phyloP scores from a whole-genome alignment of 352 stramenopile species.

The Phytophthora sojae region DNA sequence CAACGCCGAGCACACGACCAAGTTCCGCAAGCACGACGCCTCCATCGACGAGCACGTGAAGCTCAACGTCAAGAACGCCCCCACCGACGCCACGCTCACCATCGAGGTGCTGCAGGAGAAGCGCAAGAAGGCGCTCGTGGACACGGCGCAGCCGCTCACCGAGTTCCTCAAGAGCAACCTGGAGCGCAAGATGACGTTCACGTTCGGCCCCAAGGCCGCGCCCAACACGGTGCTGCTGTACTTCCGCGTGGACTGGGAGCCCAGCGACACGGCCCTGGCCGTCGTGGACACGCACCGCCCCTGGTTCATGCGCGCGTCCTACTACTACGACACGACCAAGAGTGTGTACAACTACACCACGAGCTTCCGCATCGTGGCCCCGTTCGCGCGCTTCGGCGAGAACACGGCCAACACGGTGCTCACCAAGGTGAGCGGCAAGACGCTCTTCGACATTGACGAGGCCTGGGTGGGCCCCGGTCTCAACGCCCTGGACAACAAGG shows the following conservation, averaged over 20 bases:
- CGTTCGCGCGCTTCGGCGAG: slow-evolving; percentile 67
- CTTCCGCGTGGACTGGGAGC: slow-evolving; percentile 19
- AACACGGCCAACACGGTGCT: slow-evolving; percentile 64
- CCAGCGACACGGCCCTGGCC: not conserved
- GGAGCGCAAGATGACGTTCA: slow-evolving; percentile 53
- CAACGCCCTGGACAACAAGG: slow-evolving; percentile 61
- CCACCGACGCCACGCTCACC: slow-evolving; percentile 44
- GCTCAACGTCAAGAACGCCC: slow-evolving; percentile 42
- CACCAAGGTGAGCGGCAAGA: slow-evolving; percentile 61
- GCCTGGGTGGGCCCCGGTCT: slow-evolving; percentile 56
- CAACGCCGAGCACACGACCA: slow-evolving; percentile 33
- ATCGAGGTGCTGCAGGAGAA: slow-evolving; percentile 57
- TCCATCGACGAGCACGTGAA: slow-evolving; percentile 45
- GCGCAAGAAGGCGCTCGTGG: slow-evolving; percentile 54
- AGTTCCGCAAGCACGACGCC: slow-evolving; percentile 35
- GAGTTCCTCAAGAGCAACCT: slow-evolving; percentile 37
- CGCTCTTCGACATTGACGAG: slow-evolving; percentile 58
- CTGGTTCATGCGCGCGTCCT: slow-evolving; percentile 65
- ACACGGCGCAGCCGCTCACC: slow-evolving; percentile 40
- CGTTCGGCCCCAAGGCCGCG: slow-evolving; percentile 39
- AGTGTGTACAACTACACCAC: slow-evolving; percentile 79
- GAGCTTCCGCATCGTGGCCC: slow-evolving; percentile 66
- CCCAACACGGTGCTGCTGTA: slow-evolving; percentile 38
- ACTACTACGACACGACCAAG: slow-evolving; percentile 81
- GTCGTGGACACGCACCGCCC: slow-evolving; percentile 34